Percentiles rank a stretch among this genome's conserved stretches.
Evolutionary conservation across 805 yeast genomes (phyloP).

Genomic region (Wickerhamiella bombiphila): DNA sequence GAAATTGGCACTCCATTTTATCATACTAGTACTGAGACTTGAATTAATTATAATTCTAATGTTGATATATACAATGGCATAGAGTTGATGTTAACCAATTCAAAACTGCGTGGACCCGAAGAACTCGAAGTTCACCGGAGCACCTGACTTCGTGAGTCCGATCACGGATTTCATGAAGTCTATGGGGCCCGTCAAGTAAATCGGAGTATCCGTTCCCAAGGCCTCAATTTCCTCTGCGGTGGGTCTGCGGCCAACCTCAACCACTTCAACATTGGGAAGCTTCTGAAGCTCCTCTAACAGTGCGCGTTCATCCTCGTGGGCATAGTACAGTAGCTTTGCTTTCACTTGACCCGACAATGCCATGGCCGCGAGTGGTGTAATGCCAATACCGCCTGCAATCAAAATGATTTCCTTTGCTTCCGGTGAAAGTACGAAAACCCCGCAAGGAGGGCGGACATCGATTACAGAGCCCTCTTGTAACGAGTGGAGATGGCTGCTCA

Average conservation of each 20-base stretch:
- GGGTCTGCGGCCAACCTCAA: constrained; percentile 4
- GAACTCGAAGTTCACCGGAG: constrained; percentile 12
- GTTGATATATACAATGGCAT: no score
- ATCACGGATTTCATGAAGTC: constrained; percentile 15
- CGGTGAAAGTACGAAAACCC: constrained; percentile 28
- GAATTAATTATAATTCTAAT: no score
- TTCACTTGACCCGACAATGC: constrained; percentile 21
- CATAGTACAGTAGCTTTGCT: constrained; percentile 23
- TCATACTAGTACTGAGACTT: no score
- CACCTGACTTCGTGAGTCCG: constrained; percentile 4
- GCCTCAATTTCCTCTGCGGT: constrained; percentile 6
- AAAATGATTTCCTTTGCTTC: constrained; percentile 27
- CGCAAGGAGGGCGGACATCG: constrained; percentile 44
- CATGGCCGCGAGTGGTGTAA: constrained; percentile 48
- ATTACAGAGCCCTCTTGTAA: constrained; percentile 40
- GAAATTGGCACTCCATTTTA: no score
- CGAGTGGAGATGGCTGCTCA: constrained; percentile 38
- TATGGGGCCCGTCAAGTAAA: constrained; percentile 16
- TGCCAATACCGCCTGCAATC: constrained; percentile 38
- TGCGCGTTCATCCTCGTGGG: constrained; percentile 20
- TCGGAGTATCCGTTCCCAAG: constrained; percentile 2
- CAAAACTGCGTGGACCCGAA: constrained; percentile 15
- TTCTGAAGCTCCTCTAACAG: constrained; percentile 9
- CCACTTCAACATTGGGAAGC: constrained; percentile 6
- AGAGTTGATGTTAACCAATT: no score